Conservation (phyloP, 768 basidiomycete species). For the Neoboletus brunneissimus region DNA sequence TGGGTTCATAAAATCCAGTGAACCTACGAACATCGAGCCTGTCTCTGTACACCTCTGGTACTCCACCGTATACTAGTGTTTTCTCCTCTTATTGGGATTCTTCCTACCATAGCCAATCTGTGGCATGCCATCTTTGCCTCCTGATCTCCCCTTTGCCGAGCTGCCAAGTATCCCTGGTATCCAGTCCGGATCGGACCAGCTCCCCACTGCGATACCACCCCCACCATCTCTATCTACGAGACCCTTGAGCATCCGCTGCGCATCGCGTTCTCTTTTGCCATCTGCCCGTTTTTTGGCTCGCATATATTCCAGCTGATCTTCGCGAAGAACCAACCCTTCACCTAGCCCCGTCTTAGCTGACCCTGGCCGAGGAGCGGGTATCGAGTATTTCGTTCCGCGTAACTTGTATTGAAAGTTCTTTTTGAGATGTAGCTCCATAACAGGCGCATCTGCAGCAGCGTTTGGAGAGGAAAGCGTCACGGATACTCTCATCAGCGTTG, state of each 20-base stretch:
- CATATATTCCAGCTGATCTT: slow-evolving; percentile 88
- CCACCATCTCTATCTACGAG: slow-evolving; percentile 50
- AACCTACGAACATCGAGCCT: not conserved
- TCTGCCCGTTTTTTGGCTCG: slow-evolving; percentile 78
- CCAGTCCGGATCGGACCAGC: slow-evolving; percentile 98
- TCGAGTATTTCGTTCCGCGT: slow-evolving; percentile 89
- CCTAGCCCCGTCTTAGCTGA: slow-evolving; percentile 81
- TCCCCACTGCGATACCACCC: slow-evolving; percentile 55
- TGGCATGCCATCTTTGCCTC: slow-evolving; percentile 69
- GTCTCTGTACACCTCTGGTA: slow-evolving; percentile 16
- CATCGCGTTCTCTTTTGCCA: slow-evolving; percentile 72
- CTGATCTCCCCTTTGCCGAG: slow-evolving; percentile 62
- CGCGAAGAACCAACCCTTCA: slow-evolving; percentile 82
- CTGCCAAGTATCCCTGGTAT: slow-evolving; percentile 75
- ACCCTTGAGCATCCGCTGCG: slow-evolving; percentile 60
- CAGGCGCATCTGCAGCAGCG: slow-evolving; percentile 57
- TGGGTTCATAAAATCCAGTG: slow-evolving; percentile 51
- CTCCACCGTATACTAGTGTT: slow-evolving; percentile 31
- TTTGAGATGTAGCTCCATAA: slow-evolving; percentile 89
- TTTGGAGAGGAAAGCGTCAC: slow-evolving; percentile 76
- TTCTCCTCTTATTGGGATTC: slow-evolving; percentile 85
- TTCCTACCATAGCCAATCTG: slow-evolving; percentile 81
- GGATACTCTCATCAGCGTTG: slow-evolving; percentile 85
- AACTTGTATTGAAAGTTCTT: slow-evolving; percentile 92
- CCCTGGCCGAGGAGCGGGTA: slow-evolving; percentile 88